Percentiles rank a stretch among this genome's conserved stretches.
Evolutionary conservation across 345 rosid species (phyloP).

Genomic region (Salix dunnii): DNA sequence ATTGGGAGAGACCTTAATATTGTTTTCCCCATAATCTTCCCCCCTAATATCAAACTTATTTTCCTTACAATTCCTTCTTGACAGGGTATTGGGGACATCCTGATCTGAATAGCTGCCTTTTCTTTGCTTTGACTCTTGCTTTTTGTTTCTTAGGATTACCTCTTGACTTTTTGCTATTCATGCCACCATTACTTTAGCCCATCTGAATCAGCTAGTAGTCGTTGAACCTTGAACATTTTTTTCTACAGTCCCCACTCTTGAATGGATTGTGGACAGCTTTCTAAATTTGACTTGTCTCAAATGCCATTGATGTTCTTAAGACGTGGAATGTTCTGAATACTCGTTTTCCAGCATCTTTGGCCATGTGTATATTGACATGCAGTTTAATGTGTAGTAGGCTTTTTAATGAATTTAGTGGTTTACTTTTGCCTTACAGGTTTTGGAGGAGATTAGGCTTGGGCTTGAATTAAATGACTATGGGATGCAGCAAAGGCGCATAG

Average conservation of each 20-base stretch:
- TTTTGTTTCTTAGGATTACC: background rate
- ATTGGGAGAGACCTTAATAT: background rate
- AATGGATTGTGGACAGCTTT: background rate
- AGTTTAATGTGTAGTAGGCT: background rate
- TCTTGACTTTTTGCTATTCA: background rate
- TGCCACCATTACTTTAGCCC: background rate
- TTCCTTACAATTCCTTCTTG: too few relatives aligned
- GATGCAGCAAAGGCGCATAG: constrained; percentile 96
- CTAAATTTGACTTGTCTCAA: background rate
- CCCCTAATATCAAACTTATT: background rate
- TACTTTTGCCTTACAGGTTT: constrained; percentile 52
- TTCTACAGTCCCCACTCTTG: background rate
- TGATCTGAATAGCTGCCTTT: too few relatives aligned
- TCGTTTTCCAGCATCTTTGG: background rate
- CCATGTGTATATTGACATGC: background rate
- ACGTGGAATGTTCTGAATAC: background rate
- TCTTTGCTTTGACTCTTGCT: too few relatives aligned
- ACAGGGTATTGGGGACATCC: too few relatives aligned
- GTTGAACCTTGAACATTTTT: background rate
- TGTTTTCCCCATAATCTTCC: background rate
- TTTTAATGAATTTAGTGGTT: constrained; percentile 7
- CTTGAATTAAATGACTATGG: constrained; percentile 92
- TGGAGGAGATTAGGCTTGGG: constrained; percentile 97
- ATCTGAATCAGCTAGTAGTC: background rate
- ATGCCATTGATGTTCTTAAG: constrained; percentile 3